Evolutionary conservation across 2,329 filamentous ascomycete genomes (phyloP), one percentile per base, ranked within the genome.

Genomic region (Clonostachys sp.): DNA sequence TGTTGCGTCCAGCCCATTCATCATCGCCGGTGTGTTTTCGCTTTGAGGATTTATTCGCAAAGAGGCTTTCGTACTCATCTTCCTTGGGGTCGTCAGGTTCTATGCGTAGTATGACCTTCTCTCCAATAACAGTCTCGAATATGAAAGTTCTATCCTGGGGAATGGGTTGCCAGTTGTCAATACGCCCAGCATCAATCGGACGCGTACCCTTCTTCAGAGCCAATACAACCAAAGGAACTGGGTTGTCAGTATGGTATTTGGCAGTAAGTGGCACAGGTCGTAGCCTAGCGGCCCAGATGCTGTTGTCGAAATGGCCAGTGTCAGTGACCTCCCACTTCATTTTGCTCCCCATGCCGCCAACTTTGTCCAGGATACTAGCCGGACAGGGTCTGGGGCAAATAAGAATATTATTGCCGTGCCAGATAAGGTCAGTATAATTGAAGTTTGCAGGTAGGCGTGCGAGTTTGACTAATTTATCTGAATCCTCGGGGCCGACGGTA

Each of bases 351-450:
- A 96, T 83, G 30, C 92, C 92, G 40, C 94, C 94, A 12, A 94
- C 86, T 64, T 90, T 94, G 45, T 87, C 80, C 34, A 96, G 71
- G 18, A 95, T 85, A 53, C 77, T 80, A 45, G 78, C 74, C 4
- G 87, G 82, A 44, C 87, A 89, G 0, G 87, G 83, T 12, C 87
- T 84, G 2, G 90, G 86, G 36, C 86, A 87, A 61, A 99, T 97
- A 58, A 96, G 78, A 56, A 99, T 91, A 65, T 86, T 92, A 67
- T 95, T 96, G 42, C 86, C 91, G 57, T 96, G 84, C 51, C 84
- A 81, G 53, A 89, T 90, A 53, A 96, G 72, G 45, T 95, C 89
- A 45, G 80, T 30, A 16, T 35, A 18, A 34, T 18, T 36, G 14
- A 16, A 13, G 16, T 20, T 18, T 34, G 39, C 9, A 5, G 86